Conservation (phyloP, 2,329 filamentous ascomycete genomes). For the Neofusicoccum sp. region DNA sequence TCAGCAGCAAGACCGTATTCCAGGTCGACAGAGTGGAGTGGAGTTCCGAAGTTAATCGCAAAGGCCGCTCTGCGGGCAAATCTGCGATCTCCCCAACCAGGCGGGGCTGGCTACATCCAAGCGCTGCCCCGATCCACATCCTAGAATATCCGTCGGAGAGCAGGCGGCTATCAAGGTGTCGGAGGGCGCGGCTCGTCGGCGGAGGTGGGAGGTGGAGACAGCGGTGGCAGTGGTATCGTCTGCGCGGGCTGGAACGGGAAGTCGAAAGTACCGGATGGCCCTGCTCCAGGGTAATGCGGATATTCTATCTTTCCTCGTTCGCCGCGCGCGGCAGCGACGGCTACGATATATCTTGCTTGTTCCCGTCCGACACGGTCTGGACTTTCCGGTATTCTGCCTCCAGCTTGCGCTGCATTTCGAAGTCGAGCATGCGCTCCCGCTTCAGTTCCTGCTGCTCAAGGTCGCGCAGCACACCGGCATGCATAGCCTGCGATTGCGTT, state of each 20-base stretch:
- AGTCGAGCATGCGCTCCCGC: conserved; percentile 86
- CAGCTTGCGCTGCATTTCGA: conserved; percentile 82
- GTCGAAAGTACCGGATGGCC: too few species aligned
- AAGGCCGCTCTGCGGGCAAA: background rate
- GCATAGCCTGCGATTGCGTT: conserved; percentile 72
- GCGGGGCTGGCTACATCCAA: background rate
- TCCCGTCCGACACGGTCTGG: conserved; percentile 65
- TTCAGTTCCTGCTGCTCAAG: conserved; percentile 92
- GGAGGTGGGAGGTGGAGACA: too few species aligned
- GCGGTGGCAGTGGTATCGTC: too few species aligned
- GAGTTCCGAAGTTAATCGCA: background rate
- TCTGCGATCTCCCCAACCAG: background rate
- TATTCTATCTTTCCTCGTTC: background rate
- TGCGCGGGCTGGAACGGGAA: too few species aligned
- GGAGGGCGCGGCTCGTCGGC: too few species aligned
- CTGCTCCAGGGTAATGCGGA: too few species aligned
- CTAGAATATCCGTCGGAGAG: too few species aligned
- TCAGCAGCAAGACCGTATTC: background rate
- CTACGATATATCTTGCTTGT: background rate
- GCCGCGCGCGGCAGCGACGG: background rate
- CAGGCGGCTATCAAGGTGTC: too few species aligned
- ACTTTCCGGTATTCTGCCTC: conserved; percentile 89
- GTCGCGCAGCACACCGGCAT: conserved; percentile 88
- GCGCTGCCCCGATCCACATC: too few species aligned
- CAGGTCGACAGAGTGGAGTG: background rate